These are phyloP conservation scores for Blastobotrys americana DNA, from an alignment of 805 yeast species.

Conservation along the genomic window DNA sequence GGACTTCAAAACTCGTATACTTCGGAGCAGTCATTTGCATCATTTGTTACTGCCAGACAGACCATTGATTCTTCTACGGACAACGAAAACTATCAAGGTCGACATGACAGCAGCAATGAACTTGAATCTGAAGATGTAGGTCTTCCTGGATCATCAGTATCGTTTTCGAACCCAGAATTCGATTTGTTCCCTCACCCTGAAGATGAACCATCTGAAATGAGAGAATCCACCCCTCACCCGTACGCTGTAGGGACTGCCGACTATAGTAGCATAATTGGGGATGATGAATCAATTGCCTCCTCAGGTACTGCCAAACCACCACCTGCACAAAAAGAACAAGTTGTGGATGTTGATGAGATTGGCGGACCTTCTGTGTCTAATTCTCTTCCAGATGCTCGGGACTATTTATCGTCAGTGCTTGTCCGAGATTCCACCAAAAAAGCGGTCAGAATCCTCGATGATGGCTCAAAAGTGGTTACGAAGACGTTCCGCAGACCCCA, in stretches of 20 bases:
- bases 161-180: too few species aligned
- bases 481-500: not conserved
- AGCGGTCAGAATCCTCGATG: not conserved
- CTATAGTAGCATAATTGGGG: too few species aligned
- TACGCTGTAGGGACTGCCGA: too few species aligned
- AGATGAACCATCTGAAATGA: too few species aligned
- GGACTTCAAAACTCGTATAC: too few species aligned
- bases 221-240: too few species aligned
- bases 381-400: constrained; percentile 1
- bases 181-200: too few species aligned
- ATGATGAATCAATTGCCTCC: too few species aligned
- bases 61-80: not conserved
- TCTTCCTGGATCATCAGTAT: too few species aligned
- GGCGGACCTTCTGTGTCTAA: not conserved
- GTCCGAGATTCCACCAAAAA: not conserved
- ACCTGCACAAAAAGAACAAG: too few species aligned
- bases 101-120: constrained; percentile 4
- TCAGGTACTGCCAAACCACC: not conserved
- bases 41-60: constrained; percentile 6
- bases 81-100: not conserved
- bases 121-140: too few species aligned
- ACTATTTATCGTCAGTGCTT: constrained; percentile 5
- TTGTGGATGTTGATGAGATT: not conserved
- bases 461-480: not conserved
- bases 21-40: constrained; percentile 4